Percentiles rank a stretch among this genome's conserved stretches.
Conservation (phyloP, 768 basidiomycete species). For the Glaciozyma martinii region DNA sequence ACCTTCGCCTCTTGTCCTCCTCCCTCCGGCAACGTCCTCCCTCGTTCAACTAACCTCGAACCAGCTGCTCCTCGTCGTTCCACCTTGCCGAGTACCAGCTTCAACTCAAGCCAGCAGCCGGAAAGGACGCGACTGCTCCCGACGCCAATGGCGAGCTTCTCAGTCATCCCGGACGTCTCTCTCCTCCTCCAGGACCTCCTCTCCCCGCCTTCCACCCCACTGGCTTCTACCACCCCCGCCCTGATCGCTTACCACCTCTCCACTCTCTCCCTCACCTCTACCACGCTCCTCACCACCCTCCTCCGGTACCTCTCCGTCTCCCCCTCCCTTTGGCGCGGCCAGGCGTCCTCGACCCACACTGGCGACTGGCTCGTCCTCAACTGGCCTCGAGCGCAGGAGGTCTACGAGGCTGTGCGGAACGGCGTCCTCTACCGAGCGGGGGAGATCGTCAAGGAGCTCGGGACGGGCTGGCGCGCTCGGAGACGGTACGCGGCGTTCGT, state of each 20-base stretch:
- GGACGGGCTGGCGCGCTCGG: neutral
- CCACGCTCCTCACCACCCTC: slow-evolving; percentile 11
- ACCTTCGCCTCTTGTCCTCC: too few species aligned
- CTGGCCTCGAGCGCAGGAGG: neutral
- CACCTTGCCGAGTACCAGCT: too few species aligned
- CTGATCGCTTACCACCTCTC: slow-evolving; percentile 19
- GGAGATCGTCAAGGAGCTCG: slow-evolving; percentile 6
- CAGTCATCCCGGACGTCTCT: slow-evolving; percentile 9
- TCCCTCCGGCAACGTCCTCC: too few species aligned
- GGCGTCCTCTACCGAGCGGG: slow-evolving; percentile 16
- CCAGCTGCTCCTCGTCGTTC: too few species aligned
- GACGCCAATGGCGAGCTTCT: too few species aligned
- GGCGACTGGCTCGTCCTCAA: neutral
- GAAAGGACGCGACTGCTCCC: too few species aligned
- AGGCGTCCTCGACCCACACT: neutral
- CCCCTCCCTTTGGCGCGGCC: slow-evolving; percentile 5
- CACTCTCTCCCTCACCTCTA: slow-evolving; percentile 8
- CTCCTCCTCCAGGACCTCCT: slow-evolving; percentile 27
- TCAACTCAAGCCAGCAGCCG: too few species aligned
- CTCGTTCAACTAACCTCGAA: too few species aligned
- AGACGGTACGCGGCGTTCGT: slow-evolving; percentile 6
- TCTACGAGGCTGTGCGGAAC: slow-evolving; percentile 3
- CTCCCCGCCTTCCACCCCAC: neutral
- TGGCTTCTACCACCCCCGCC: neutral
- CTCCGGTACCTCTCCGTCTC: slow-evolving; percentile 9